Percentiles rank a stretch among this genome's conserved stretches.
These are phyloP conservation scores for Clohesyomyces aquaticus DNA, from an alignment of 495 filamentous ascomycete genomes.

Conservation along the genomic window DNA sequence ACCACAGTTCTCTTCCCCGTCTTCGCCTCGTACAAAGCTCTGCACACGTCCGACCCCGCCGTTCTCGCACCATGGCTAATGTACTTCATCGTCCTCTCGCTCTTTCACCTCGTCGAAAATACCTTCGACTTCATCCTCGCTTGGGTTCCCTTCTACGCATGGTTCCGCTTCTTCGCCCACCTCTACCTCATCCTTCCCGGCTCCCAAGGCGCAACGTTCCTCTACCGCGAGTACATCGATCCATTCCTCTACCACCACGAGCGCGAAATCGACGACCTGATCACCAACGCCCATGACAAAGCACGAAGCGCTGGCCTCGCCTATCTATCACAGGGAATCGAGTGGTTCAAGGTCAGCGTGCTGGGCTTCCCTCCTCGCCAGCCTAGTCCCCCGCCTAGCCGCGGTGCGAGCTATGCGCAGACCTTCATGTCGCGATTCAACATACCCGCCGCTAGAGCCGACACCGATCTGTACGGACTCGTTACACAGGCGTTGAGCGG, in stretches of 20 bases:
- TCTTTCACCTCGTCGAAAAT: slow-evolving; percentile 79
- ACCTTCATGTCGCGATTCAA: slow-evolving; percentile 81
- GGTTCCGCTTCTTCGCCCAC: slow-evolving; percentile 83
- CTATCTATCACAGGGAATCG: slow-evolving; percentile 79
- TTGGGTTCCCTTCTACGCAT: slow-evolving; percentile 95
- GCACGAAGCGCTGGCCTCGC: slow-evolving; percentile 76
- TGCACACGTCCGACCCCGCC: slow-evolving; percentile 87
- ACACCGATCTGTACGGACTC: slow-evolving; percentile 76
- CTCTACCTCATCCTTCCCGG: slow-evolving; percentile 97
- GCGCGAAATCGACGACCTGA: slow-evolving; percentile 84
- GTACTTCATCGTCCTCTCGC: slow-evolving; percentile 95
- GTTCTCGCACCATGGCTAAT: slow-evolving; percentile 98
- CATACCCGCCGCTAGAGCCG: slow-evolving; percentile 64
- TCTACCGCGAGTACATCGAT: slow-evolving; percentile 84
- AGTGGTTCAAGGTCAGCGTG: slow-evolving; percentile 71
- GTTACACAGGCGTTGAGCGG: slow-evolving; percentile 70
- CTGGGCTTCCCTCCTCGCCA: slow-evolving; percentile 67
- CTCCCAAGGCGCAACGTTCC: slow-evolving; percentile 81
- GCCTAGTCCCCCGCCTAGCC: slow-evolving; percentile 55
- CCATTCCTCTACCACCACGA: slow-evolving; percentile 90
- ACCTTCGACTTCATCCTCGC: slow-evolving; percentile 83
- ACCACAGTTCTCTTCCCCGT: slow-evolving; percentile 92
- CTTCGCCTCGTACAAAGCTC: slow-evolving; percentile 97
- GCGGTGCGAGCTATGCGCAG: slow-evolving; percentile 70
- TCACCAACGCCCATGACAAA: slow-evolving; percentile 77